Base-by-base conservation (phyloP, 352 stramenopile species). In the Phytophthora ramorum region DNA sequence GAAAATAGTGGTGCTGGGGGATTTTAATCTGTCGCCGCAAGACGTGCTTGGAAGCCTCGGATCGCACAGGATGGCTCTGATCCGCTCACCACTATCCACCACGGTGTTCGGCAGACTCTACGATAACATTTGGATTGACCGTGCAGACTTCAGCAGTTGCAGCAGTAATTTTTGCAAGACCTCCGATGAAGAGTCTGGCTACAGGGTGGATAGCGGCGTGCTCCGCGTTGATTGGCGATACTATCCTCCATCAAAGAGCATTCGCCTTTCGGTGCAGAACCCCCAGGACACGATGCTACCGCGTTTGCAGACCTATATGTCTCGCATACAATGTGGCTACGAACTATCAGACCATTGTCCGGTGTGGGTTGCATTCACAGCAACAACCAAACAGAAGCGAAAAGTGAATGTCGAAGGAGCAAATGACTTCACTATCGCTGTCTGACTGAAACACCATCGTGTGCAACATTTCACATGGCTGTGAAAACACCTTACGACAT, bases 281-380 rank as follows among this genome's bases (percentile, higher is more conserved):
- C 58, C 64, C 4, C 67, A 63, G 19, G 52, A 69, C n/a, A 16
- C 60, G 43, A 73, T 75, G 54, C 53, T 70, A 28, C 66, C 62
- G 14, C 60, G 66, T 28, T 51, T 76, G 26, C 46, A 75, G 51
- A 66, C 59, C 13, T 75, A 79, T 19, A 73, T 78, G 41, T 74
- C 73, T 0, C 76, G 76, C 16, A 30, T 76, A 2, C 69, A 83
- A 45, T 90, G 83, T 46, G 68, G 63, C 2, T 64, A 79, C 24
- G 81, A 90, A 40, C 63, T 91, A 4, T 87, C 79, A 2, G 81
- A 90, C 51, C 81, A 92, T 69, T 91, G 79, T 34, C 84, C 81
- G 9, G 83, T 89, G 22, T 92, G 71, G 69, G 53, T 87, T 40
- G 79, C 77, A 7, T 73, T 90, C 40, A 54, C 58, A 35, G 22